Conservation (phyloP, 306 rosid species). For the Trifolium pratense region DNA sequence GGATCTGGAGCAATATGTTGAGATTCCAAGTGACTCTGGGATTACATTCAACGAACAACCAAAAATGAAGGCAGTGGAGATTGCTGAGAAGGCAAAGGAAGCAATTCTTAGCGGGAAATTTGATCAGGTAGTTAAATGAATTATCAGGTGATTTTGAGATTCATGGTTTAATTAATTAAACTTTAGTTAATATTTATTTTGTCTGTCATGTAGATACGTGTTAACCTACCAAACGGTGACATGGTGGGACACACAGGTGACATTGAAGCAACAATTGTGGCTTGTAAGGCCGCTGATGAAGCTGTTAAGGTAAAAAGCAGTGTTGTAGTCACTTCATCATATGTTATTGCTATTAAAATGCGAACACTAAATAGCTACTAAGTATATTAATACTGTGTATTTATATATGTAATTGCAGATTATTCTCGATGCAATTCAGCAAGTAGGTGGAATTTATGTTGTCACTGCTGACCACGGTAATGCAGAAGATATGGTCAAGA, state of each 20-base stretch:
- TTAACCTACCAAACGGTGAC: conserved; percentile 95
- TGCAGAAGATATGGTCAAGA: conserved; percentile 98
- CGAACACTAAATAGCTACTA: conserved; percentile 10
- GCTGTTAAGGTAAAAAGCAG: conserved; percentile 74
- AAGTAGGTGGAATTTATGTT: conserved; percentile 94
- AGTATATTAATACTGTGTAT: background rate
- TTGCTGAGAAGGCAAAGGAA: conserved; percentile 90
- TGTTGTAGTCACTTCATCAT: background rate
- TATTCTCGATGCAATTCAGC: conserved; percentile 84
- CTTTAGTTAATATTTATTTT: conserved; percentile 32
- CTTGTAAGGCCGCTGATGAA: conserved; percentile 95
- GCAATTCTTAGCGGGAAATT: conserved; percentile 86
- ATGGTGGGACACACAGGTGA: conserved; percentile 98
- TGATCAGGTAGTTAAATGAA: conserved; percentile 51
- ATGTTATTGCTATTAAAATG: background rate
- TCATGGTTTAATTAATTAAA: conserved; percentile 8
- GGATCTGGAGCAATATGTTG: conserved; percentile 83
- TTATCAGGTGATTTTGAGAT: conserved; percentile 7
- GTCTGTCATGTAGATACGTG: conserved; percentile 70
- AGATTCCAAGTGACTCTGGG: conserved; percentile 92
- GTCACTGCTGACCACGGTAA: conserved; percentile 99
- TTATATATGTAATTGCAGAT: conserved; percentile 59
- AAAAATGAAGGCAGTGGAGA: conserved; percentile 88
- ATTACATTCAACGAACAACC: conserved; percentile 91
- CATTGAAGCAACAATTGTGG: conserved; percentile 87